Evolutionary conservation across 192 early-diverging fungal genomes (phyloP), one percentile per base, ranked within the genome.

Genomic region (Coemansia erecta): DNA sequence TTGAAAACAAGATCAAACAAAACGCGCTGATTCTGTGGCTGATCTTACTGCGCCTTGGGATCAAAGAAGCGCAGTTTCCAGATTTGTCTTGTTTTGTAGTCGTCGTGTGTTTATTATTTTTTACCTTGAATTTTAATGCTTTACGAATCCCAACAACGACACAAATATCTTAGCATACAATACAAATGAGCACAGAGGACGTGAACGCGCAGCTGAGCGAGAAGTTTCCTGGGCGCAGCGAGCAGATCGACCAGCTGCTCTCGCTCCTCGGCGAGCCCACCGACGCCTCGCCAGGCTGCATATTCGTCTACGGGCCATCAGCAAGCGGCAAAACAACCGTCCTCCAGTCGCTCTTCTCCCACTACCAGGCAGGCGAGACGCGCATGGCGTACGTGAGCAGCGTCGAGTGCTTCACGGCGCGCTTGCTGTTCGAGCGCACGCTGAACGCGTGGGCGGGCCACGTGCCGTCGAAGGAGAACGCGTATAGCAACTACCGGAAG

Each of bases 341-440:
- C 19, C 26, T 80, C 2, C 64, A 61, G 3, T 49, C 57, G 19
- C 56, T 87, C 11, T 70, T 81, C 43, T 41, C 28, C 11, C 26
- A 66, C 24, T 80, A 80, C 61, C 63, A 74, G 28, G 10, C 56
- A 12, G 12, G 7, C 0, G 60, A 58, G 2, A 56, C 39, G 8
- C 26, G 40, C 35, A 49, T 70, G 26, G 74, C 61, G 82, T 87
- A 82, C 59, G 60, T 93, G 7, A 87, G 89, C 71, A 90, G 90
- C 61, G 70, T 91, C 8, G 91, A 92, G 66, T 86, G 89, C 51
- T 83, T 85, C 56, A 86, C 89, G 1, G 82, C 87, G 18, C 82
- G 91, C 2, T 72, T 92, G 51, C 61, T 95, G 22, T 92, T 92
- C 72, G 92, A 95, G 47, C 84, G 84, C 21, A 82, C 83, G 14